A percentile compares a stretch with the other conserved stretches of the same genome.
Conservation (phyloP, 306 rosid genomes). For the Rubus parviflorus region DNA sequence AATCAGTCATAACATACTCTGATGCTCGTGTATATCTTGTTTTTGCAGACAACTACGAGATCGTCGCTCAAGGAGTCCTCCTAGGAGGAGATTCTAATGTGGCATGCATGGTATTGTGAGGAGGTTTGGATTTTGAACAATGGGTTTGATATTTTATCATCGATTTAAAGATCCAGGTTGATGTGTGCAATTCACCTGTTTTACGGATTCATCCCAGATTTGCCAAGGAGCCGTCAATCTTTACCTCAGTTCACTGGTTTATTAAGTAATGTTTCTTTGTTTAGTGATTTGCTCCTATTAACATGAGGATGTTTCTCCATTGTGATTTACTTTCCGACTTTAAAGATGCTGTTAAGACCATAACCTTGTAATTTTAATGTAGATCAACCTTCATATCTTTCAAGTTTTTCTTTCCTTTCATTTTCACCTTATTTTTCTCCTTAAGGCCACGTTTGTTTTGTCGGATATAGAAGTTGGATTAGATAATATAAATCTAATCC, state of each 20-base stretch:
- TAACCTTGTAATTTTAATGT: slow-evolving; percentile 26
- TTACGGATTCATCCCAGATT: slow-evolving; percentile 20
- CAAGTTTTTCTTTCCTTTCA: neutral
- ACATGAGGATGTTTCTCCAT: slow-evolving; percentile 24
- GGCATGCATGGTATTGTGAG: slow-evolving; percentile 16
- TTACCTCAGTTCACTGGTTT: neutral
- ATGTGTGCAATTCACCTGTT: slow-evolving; percentile 17
- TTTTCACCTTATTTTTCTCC: too few species aligned
- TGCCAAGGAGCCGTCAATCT: neutral
- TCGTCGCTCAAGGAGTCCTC: slow-evolving; percentile 97
- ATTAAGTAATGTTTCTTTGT: slow-evolving; percentile 9
- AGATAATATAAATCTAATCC: too few species aligned
- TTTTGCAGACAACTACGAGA: slow-evolving; percentile 68
- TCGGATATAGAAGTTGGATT: too few species aligned
- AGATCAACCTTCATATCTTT: slow-evolving; percentile 4
- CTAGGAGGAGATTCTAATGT: slow-evolving; percentile 74
- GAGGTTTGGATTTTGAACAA: slow-evolving; percentile 22
- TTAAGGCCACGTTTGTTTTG: too few species aligned
- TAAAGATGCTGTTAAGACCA: slow-evolving; percentile 10
- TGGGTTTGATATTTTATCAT: slow-evolving; percentile 17
- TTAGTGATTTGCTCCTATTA: slow-evolving; percentile 18
- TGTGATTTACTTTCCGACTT: slow-evolving; percentile 24
- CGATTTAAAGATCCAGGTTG: slow-evolving; percentile 12
- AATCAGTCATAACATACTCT: neutral
- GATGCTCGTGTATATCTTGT: neutral